Evolutionary conservation across 2,329 filamentous ascomycete species (phyloP).

Genomic region (Graphilbum fragrans): DNA sequence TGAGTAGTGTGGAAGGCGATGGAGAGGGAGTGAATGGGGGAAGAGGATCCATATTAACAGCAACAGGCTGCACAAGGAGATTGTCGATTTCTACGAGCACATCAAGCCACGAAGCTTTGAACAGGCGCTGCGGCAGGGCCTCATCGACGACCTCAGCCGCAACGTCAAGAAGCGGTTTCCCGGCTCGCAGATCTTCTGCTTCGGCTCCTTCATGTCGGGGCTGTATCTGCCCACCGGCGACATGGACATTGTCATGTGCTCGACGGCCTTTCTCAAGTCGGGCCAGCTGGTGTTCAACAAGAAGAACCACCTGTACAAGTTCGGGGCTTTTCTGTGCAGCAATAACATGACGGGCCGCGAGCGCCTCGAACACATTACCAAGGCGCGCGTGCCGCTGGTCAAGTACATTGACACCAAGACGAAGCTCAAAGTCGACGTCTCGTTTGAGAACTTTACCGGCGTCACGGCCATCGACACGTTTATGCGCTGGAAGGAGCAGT

Average conservation of each 20-base stretch:
- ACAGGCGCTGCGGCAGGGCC: constrained; percentile 56
- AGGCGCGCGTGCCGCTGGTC: constrained; percentile 79
- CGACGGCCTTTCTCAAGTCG: constrained; percentile 40
- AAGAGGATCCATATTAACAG: background rate
- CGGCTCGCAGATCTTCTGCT: constrained; percentile 56
- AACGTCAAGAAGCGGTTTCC: constrained; percentile 45
- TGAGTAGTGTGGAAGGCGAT: constrained; percentile 21
- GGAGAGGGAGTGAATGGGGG: background rate
- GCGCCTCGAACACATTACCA: constrained; percentile 54
- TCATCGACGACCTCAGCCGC: constrained; percentile 56
- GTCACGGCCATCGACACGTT: constrained; percentile 73
- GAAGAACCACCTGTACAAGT: constrained; percentile 47
- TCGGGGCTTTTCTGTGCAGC: constrained; percentile 46
- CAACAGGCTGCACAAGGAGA: constrained; percentile 78
- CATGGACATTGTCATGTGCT: constrained; percentile 83
- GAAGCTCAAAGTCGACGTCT: constrained; percentile 78
- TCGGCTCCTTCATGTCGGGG: constrained; percentile 90
- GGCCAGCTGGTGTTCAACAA: constrained; percentile 35
- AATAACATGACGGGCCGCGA: constrained; percentile 43
- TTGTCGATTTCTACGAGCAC: constrained; percentile 79
- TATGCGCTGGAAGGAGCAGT: constrained; percentile 62
- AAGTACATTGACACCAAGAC: constrained; percentile 77
- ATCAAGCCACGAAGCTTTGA: constrained; percentile 70
- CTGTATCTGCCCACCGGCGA: constrained; percentile 63
- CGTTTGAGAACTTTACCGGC: constrained; percentile 84